Base-by-base conservation (phyloP, 2,329 filamentous ascomycete species). In the Sclerotinia borealis region DNA sequence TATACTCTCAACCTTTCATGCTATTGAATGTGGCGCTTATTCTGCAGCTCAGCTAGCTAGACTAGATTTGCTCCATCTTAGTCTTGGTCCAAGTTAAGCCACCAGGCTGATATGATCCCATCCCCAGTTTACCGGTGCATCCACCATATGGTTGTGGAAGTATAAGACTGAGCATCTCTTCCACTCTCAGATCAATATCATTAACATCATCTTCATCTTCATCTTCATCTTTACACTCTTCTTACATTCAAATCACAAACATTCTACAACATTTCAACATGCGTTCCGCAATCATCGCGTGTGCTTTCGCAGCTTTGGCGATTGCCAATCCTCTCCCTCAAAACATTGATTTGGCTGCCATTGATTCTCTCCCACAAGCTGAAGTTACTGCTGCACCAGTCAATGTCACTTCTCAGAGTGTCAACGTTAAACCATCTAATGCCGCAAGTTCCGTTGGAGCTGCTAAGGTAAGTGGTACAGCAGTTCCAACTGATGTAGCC, bases 281-380 rank as follows among this genome's bases (percentile, higher is more conserved):
- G 69, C 66, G 67, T 62, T 64, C 66, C 31, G 50, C 63, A 17
- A 51, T 69, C 45, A 41, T 70, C n/a, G 17, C 66, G 37, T 66
- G 66, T 41, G 65, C 66, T 45, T 63, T 71, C 52, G 66, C 65
- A 55, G 67, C 66, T 59, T 60, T 71, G 37, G 61, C 67, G 51
- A 41, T 70, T 54, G 66, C 68, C 43, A 67, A 68, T 37, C 68
- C 70, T 29, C 67, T 65, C 49, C 74, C 75, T 50, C 75, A 76
- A 63, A 65, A 68, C 9, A 76, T 79, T 56, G 73, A 79, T 63
- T 72, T 76, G 39, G 71, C 68, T 19, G 61, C 68, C 8, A 73
- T 77, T 55, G 72, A 76, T 64, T 60, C 71, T 36, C 70, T 72
- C 13, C 73, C 76, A 7, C 67, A 73, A 48, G 72, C 72, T 27